Conservation (phyloP, 192 early-diverging fungal species). For the Entrophospora sp. region DNA sequence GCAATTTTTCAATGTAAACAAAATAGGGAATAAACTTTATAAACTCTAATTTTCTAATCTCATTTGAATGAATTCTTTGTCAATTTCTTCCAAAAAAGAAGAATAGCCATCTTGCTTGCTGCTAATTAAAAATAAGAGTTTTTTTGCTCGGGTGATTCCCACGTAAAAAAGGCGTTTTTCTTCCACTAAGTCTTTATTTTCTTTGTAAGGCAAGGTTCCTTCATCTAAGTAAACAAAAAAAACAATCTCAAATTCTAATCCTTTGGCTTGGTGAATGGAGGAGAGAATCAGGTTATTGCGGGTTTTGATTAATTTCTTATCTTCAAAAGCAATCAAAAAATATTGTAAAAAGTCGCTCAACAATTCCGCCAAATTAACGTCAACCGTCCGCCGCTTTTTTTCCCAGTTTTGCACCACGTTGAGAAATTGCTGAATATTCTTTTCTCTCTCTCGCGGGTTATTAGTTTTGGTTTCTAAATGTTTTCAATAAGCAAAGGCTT, state of each 20-base stretch:
- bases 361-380: not conserved
- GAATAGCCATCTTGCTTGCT: not conserved
- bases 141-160: not conserved
- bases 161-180: not conserved
- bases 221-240: constrained; percentile 3
- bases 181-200: not conserved
- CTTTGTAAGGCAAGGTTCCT: constrained; percentile 1
- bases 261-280: not conserved
- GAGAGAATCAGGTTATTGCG: not conserved
- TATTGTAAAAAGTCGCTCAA: not conserved
- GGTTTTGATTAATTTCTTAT: constrained; percentile 3
- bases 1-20: too few relatives aligned
- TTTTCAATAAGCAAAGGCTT: not conserved
- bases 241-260: constrained; percentile 7
- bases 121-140: not conserved
- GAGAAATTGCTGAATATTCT: not conserved
- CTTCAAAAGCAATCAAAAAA: not conserved
- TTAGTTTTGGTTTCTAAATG: not conserved
- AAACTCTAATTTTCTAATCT: too few relatives aligned
- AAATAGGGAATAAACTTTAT: too few relatives aligned
- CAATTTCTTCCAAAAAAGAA: constrained; percentile 1
- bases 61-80: too few relatives aligned
- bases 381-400: not conserved
- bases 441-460: not conserved
- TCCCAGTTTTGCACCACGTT: not conserved